Evolutionary conservation across 768 basidiomycete species (phyloP).

Genomic region (Leccinum ochraceum): DNA sequence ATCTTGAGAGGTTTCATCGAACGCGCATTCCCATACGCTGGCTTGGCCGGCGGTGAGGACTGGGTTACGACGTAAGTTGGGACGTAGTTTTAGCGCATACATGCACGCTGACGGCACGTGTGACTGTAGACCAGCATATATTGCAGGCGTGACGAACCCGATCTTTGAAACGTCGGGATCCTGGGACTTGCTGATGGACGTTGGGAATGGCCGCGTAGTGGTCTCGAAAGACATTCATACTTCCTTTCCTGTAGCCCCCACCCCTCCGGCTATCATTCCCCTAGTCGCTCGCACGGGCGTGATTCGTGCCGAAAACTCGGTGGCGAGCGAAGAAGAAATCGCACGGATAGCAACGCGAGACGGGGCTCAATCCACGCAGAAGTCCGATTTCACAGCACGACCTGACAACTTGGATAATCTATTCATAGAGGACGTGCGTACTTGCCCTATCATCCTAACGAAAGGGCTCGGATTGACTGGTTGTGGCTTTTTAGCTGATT

Average conservation of each 20-base stretch:
- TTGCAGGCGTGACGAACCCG: constrained; percentile 97
- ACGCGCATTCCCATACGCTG: constrained; percentile 94
- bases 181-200: constrained; percentile 95
- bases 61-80: constrained; percentile 81
- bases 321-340: constrained; percentile 70
- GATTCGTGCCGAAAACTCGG: constrained; percentile 63
- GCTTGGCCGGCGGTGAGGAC: constrained; percentile 83
- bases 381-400: constrained; percentile 56
- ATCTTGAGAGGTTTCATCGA: constrained; percentile 85
- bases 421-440: constrained; percentile 91
- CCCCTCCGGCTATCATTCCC: constrained; percentile 43
- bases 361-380: constrained; percentile 54
- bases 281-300: constrained; percentile 58
- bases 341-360: constrained; percentile 48
- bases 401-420: constrained; percentile 70
- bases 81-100: background rate
- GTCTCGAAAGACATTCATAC: constrained; percentile 83
- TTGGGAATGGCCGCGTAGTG: constrained; percentile 82
- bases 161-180: constrained; percentile 85
- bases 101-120: constrained; percentile 10
- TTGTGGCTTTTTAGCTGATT: constrained; percentile 50
- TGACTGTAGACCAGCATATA: constrained; percentile 76
- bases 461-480: background rate
- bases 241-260: constrained; percentile 49
- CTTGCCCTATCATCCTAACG: background rate